Evolutionary conservation across 2,329 filamentous ascomycete genomes (phyloP), one percentile per base, ranked within the genome.

Genomic region (Polychaeton citri): DNA sequence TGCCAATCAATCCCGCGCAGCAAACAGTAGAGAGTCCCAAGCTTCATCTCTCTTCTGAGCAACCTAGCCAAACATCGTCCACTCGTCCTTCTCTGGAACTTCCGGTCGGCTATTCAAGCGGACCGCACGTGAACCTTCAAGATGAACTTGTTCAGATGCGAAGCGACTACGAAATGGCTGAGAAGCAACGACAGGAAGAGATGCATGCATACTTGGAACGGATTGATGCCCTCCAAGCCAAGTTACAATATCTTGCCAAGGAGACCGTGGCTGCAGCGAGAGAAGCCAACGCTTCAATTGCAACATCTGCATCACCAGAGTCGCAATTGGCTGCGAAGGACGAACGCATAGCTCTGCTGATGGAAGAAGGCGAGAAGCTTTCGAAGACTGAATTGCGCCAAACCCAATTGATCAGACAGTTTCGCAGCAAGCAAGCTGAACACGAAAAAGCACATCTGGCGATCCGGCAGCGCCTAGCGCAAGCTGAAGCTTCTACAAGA

Each of bases 331-430:
- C 84, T 1, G 86, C 93, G 50, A 93, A 86, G 53, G 87, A 96
- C 49, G 79, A 88, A 48, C 83, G 83, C 54, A 92, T 96, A 49
- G 84, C 87, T 2, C 64, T 87, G 32, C 65, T 98, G 9, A 81
- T 98, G 68, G 80, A 93, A 48, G 90, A 98, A 62, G 90, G 92
- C 1, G 82, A 90, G 49, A 86, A 81, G 46, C 68, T 96, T 6
- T 87, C 85, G 2, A 82, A 80, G 48, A 81, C 74, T 0, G 90
- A 98, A 55, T 74, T 95, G 58, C 85, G 86, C 51, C 79, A 92
- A 44, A 70, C 88, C 41, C 74, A 74, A 5, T 78, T 79, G 3
- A 82, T 96, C 49, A 93, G 90, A 58, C 87, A 84, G 51, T 61
- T 96, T 39, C 66, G 72, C 10, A 55, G 63, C 33, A 69, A 72